Percentiles rank a stretch among this genome's conserved stretches.
phyloP scores from a whole-genome alignment of 331 rosid genomes.

The Stylosanthes scabra region DNA sequence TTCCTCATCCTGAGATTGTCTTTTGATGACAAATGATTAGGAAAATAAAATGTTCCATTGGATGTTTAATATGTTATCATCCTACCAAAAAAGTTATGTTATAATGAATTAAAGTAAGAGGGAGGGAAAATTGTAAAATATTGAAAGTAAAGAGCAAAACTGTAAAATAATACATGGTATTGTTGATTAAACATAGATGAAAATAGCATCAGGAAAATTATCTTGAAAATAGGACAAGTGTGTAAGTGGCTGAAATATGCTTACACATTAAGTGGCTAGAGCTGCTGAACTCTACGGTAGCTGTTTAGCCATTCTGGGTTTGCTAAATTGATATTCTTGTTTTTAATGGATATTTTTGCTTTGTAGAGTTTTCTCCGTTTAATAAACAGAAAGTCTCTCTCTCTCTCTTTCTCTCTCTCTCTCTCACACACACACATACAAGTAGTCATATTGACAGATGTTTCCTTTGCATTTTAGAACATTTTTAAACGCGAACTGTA shows the following conservation, averaged over 20 bases:
- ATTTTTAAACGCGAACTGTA: slow-evolving; percentile 9
- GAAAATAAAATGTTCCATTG: background rate
- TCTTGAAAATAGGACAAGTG: background rate
- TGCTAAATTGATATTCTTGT: slow-evolving; percentile 16
- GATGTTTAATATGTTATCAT: background rate
- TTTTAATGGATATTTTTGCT: slow-evolving; percentile 21
- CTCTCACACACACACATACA: background rate
- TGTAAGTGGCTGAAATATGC: background rate
- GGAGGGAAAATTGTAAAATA: background rate
- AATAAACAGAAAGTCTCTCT: slow-evolving; percentile 4
- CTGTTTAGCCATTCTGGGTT: background rate
- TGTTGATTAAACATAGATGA: slow-evolving; percentile 6
- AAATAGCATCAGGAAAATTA: background rate
- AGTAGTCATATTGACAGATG: slow-evolving; percentile 7
- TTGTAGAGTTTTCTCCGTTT: slow-evolving; percentile 22
- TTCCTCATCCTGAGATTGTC: background rate
- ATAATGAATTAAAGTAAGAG: slow-evolving; percentile 1
- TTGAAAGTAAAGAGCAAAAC: background rate
- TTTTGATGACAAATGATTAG: slow-evolving; percentile 9
- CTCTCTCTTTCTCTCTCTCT: no score
- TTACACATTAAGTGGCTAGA: background rate
- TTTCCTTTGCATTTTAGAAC: slow-evolving; percentile 16
- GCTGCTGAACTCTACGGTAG: background rate
- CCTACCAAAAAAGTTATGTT: background rate
- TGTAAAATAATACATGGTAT: background rate